Evolutionary conservation across 1,139 yeast genomes (phyloP).

Genomic region (Blastobotrys apis): DNA sequence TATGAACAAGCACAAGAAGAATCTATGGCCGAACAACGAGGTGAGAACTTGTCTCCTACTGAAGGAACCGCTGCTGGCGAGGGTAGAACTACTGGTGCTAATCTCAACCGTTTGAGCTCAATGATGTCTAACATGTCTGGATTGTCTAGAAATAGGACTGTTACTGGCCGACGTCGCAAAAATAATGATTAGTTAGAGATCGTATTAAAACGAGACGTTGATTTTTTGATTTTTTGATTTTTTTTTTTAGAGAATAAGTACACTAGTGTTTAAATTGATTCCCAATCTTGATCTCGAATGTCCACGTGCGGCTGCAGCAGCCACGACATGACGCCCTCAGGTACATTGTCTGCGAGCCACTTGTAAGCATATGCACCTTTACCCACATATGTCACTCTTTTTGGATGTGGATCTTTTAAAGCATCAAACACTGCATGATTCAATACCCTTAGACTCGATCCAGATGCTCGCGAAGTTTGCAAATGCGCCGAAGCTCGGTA

Average conservation of each 20-base stretch:
- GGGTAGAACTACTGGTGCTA: too few species aligned
- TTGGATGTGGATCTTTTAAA: constrained; percentile 30
- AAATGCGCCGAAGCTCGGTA: constrained; percentile 34
- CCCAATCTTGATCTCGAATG: constrained; percentile 23
- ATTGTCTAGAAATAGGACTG: background rate
- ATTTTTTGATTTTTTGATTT: background rate
- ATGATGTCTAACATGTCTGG: background rate
- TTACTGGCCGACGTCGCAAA: background rate
- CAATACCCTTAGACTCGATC: constrained; percentile 33
- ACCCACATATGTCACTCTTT: constrained; percentile 39
- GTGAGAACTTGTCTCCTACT: background rate
- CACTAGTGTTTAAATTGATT: constrained; percentile 17
- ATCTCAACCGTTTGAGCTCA: background rate
- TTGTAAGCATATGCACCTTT: constrained; percentile 37
- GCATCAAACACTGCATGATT: constrained; percentile 37
- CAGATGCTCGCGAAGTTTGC: constrained; percentile 32
- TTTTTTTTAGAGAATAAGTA: background rate
- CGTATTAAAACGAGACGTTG: background rate
- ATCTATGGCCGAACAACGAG: background rate
- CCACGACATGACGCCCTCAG: constrained; percentile 37
- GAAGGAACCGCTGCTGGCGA: background rate
- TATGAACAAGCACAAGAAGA: background rate
- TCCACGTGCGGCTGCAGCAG: constrained; percentile 30
- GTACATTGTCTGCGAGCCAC: constrained; percentile 31
- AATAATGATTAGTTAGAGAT: background rate